These are phyloP conservation scores for Taphrina deformans DNA, from an alignment of 1,139 yeast species.

Conservation along the genomic window DNA sequence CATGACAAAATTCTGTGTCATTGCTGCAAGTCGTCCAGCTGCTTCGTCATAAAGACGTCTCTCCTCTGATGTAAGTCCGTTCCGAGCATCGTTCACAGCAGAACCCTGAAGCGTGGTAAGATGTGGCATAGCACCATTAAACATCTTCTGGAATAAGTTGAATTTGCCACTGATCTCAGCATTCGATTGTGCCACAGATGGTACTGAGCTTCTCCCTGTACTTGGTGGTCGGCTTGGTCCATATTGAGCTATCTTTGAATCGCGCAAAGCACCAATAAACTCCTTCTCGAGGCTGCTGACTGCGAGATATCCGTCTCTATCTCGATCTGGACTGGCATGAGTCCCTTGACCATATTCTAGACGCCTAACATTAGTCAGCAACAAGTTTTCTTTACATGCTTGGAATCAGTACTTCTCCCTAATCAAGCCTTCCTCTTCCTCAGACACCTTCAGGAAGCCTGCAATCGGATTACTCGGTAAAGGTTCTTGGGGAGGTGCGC, in stretches of 20 bases:
- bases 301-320: constrained; percentile 26
- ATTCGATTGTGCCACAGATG: constrained; percentile 7
- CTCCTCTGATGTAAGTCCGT: constrained; percentile 15
- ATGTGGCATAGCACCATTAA: constrained; percentile 20
- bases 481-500: constrained; percentile 1
- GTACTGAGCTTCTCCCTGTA: background rate
- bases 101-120: constrained; percentile 10
- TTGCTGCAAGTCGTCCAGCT: constrained; percentile 13
- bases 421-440: constrained; percentile 21
- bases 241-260: constrained; percentile 5
- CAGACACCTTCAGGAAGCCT: constrained; percentile 20
- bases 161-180: constrained; percentile 29
- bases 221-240: constrained; percentile 12
- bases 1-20: constrained; percentile 19
- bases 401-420: constrained; percentile 1
- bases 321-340: constrained; percentile 28
- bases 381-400: too few relatives aligned
- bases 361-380: background rate
- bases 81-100: constrained; percentile 2
- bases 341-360: constrained; percentile 17
- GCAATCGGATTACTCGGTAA: constrained; percentile 8
- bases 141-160: constrained; percentile 24
- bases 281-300: constrained; percentile 23
- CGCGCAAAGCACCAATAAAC: constrained; percentile 21
- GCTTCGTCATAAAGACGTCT: constrained; percentile 27